phyloP scores from a whole-genome alignment of 257 asterid genomes.

The Solanum bulbocastanum region DNA sequence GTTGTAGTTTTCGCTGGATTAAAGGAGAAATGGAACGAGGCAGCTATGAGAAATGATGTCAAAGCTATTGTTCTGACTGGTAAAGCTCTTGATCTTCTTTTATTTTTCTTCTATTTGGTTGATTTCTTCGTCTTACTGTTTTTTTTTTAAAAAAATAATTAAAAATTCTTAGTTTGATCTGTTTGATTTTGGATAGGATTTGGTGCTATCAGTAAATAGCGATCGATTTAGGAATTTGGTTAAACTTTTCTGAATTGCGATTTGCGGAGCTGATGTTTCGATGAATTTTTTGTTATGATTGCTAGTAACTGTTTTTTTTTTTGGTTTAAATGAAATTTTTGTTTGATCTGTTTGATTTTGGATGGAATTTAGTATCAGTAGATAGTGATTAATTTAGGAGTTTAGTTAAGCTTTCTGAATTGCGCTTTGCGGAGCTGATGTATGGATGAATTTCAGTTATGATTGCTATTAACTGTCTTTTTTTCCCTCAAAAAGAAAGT shows the following conservation, averaged over 20 bases:
- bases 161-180: not conserved
- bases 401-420: not conserved
- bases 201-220: not conserved
- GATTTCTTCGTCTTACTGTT: not conserved
- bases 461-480: not conserved
- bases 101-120: not conserved
- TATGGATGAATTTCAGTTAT: not conserved
- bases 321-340: not conserved
- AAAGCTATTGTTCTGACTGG: conserved; percentile 79
- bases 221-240: not conserved
- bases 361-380: not conserved
- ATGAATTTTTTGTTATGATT: not conserved
- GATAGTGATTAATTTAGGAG: not conserved
- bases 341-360: not conserved
- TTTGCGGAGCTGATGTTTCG: not conserved
- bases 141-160: no score
- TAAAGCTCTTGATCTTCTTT: conserved; percentile 9
- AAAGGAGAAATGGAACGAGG: conserved; percentile 52
- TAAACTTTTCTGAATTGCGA: not conserved
- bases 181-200: not conserved
- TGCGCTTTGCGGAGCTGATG: not conserved
- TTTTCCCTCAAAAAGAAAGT: not conserved
- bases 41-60: conserved; percentile 67
- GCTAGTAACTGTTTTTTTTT: not conserved
- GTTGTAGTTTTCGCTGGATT: conserved; percentile 58